These are phyloP conservation scores for Trametes hirsuta DNA, from an alignment of 1,284 basidiomycete species.

Conservation along the genomic window DNA sequence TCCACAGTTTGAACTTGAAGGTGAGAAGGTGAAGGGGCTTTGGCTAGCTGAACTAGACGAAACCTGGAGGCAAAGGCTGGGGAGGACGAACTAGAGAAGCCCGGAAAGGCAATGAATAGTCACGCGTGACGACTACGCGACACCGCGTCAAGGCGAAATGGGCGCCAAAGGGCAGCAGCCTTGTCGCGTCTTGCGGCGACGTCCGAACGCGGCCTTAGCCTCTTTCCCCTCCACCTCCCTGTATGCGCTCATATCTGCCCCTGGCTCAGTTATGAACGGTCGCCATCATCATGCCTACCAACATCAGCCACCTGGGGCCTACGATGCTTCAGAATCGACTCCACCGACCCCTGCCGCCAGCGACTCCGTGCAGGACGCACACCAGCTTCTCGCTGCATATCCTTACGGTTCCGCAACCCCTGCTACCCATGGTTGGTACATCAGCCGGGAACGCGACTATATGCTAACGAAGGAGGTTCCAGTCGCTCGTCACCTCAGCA, in stretches of 20 bases:
- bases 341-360: slow-evolving; percentile 21
- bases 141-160: slow-evolving; percentile 18
- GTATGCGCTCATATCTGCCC: not conserved
- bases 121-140: slow-evolving; percentile 22
- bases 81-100: not conserved
- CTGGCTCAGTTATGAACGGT: slow-evolving; percentile 18
- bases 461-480: slow-evolving; percentile 16
- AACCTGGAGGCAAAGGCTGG: not conserved
- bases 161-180: slow-evolving; percentile 11
- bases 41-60: not conserved
- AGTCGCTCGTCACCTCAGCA: slow-evolving; percentile 69
- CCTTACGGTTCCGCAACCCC: slow-evolving; percentile 73
- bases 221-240: not conserved
- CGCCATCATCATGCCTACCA: slow-evolving; percentile 12
- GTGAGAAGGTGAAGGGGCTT: too few species aligned
- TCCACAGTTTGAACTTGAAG: too few species aligned
- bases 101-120: slow-evolving; percentile 1
- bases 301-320: slow-evolving; percentile 1
- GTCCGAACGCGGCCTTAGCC: not conserved
- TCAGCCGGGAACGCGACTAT: not conserved
- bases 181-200: slow-evolving; percentile 23
- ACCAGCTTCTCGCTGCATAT: slow-evolving; percentile 63
- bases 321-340: slow-evolving; percentile 8
- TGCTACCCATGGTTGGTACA: slow-evolving; percentile 60
- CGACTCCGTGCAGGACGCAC: slow-evolving; percentile 61